These are phyloP conservation scores for Pseudomassariella vexata DNA, from an alignment of 2,329 filamentous ascomycete genomes.

Conservation along the genomic window DNA sequence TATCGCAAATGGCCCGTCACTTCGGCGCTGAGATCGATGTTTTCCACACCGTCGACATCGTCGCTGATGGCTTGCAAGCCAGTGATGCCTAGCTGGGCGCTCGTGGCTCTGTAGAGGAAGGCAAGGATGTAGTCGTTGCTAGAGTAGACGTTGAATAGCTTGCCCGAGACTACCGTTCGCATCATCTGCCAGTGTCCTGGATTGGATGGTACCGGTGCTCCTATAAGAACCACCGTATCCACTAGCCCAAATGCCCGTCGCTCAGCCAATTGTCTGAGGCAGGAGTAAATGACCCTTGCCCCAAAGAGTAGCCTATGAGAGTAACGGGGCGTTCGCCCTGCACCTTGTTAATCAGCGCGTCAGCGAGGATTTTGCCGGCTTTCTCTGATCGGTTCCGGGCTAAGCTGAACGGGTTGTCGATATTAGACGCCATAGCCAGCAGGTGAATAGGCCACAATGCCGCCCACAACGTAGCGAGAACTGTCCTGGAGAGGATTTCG, in stretches of 20 bases:
- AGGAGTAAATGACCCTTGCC: slow-evolving; percentile 63
- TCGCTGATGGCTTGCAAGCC: slow-evolving; percentile 67
- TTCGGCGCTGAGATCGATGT: slow-evolving; percentile 46
- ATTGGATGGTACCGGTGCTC: slow-evolving; percentile 70
- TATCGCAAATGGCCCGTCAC: slow-evolving; percentile 49
- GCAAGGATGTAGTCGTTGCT: slow-evolving; percentile 82
- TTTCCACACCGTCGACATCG: slow-evolving; percentile 59
- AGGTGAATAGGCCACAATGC: slow-evolving; percentile 67
- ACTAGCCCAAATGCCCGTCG: slow-evolving; percentile 63
- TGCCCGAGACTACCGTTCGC: slow-evolving; percentile 44
- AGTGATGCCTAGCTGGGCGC: slow-evolving; percentile 75
- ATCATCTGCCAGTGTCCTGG: slow-evolving; percentile 47
- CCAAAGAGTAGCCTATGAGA: slow-evolving; percentile 63
- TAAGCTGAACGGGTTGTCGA: slow-evolving; percentile 79
- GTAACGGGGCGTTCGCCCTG: slow-evolving; percentile 66
- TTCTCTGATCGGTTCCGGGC: slow-evolving; percentile 74
- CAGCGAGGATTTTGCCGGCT: slow-evolving; percentile 66
- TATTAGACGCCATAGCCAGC: slow-evolving; percentile 57
- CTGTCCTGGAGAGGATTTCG: slow-evolving; percentile 68
- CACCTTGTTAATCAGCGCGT: slow-evolving; percentile 60
- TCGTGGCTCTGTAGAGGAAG: slow-evolving; percentile 81
- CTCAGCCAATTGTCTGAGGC: slow-evolving; percentile 58
- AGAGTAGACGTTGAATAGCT: slow-evolving; percentile 83
- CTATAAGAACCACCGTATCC: slow-evolving; percentile 63
- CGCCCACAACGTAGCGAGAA: slow-evolving; percentile 61